Conservation (phyloP, 1,139 yeast genomes). For the Kluyveromyces sp. region DNA sequence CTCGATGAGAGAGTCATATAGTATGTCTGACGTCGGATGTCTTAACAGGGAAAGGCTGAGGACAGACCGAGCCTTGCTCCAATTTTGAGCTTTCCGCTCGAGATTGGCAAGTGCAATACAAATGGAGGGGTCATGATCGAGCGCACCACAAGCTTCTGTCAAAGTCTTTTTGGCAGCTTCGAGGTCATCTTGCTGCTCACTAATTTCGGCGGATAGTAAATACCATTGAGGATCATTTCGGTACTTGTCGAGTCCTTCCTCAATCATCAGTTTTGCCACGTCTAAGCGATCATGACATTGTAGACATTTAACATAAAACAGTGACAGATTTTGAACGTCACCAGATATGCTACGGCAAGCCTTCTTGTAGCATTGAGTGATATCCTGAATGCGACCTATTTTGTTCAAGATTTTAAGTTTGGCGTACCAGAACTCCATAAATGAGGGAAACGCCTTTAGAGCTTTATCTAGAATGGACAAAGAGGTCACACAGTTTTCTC, state of each 20-base stretch:
- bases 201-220: conserved; percentile 23
- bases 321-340: background rate
- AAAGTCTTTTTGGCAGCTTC: conserved; percentile 44
- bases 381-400: conserved; percentile 25
- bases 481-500: conserved; percentile 45
- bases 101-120: conserved; percentile 53
- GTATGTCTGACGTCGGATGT: conserved; percentile 41
- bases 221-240: conserved; percentile 20
- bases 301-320: conserved; percentile 31
- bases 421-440: conserved; percentile 64
- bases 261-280: conserved; percentile 37
- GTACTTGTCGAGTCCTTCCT: conserved; percentile 34
- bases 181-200: conserved; percentile 19
- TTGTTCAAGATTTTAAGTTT: conserved; percentile 52
- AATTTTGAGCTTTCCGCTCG: conserved; percentile 38
- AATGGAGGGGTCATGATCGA: conserved; percentile 40
- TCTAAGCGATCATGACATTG: conserved; percentile 36
- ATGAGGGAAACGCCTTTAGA: conserved; percentile 37
- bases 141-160: conserved; percentile 42
- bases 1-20: conserved; percentile 54
- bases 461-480: conserved; percentile 47
- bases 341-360: background rate
- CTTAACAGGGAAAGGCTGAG: conserved; percentile 60
- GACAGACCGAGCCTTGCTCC: conserved; percentile 62
- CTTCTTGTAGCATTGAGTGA: background rate